Conservation (phyloP, 2,329 filamentous ascomycete species). For the Fusarium devonianum region DNA sequence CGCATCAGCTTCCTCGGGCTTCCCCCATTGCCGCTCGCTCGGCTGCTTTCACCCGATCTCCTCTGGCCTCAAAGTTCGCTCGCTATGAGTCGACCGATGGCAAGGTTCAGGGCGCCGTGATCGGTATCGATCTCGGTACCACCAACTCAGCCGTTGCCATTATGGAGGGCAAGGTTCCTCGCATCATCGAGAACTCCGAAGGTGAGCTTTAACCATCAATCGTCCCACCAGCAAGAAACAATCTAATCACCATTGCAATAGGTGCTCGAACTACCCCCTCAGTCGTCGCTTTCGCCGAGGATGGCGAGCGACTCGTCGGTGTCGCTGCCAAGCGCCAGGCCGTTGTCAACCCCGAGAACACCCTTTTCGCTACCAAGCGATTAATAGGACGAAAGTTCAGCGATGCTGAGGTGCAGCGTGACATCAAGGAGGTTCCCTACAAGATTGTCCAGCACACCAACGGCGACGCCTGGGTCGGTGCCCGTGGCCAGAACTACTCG, state of each 20-base stretch:
- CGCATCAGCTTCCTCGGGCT: constrained; percentile 76
- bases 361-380: constrained; percentile 97
- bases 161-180: constrained; percentile 95
- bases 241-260: constrained; percentile 22
- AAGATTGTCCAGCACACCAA: constrained; percentile 98
- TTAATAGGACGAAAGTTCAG: constrained; percentile 97
- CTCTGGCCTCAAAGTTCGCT: constrained; percentile 76
- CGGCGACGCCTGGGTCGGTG: constrained; percentile 94
- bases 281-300: constrained; percentile 93
- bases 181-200: constrained; percentile 98
- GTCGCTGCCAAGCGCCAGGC: constrained; percentile 97
- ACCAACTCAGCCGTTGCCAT: constrained; percentile 97
- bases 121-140: constrained; percentile 97
- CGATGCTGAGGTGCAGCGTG: constrained; percentile 91
- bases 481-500: constrained; percentile 93
- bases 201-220: constrained; percentile 58
- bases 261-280: constrained; percentile 65
- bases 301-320: constrained; percentile 95
- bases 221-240: background rate
- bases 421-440: constrained; percentile 97
- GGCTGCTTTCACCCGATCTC: constrained; percentile 71
- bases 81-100: constrained; percentile 74
- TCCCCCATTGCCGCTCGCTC: constrained; percentile 72
- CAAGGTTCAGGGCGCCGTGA: constrained; percentile 94
- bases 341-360: constrained; percentile 98